These are phyloP conservation scores for Ceriops zippeliana DNA, from an alignment of 345 rosid species.

Conservation along the genomic window DNA sequence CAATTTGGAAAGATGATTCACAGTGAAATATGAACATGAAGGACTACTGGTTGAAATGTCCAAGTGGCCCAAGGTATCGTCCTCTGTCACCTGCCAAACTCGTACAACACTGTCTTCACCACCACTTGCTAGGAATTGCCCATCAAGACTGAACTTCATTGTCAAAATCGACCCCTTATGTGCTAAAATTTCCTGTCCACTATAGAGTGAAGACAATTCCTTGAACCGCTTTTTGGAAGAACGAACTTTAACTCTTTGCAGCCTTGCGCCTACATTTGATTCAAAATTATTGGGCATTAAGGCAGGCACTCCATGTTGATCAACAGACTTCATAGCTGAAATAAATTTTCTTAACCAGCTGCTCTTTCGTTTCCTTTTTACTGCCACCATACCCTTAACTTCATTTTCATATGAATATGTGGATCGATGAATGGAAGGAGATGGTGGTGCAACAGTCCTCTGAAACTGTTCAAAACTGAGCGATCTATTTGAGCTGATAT, in stretches of 20 bases:
- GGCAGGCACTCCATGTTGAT: conserved; percentile 24
- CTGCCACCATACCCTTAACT: conserved; percentile 15
- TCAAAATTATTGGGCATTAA: conserved; percentile 30
- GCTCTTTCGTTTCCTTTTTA: conserved; percentile 30
- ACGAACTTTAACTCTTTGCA: conserved; percentile 42
- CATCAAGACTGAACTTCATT: conserved; percentile 31
- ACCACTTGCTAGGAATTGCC: conserved; percentile 27
- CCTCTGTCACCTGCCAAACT: conserved; percentile 25
- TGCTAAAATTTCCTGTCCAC: conserved; percentile 25
- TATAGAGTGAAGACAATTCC: conserved; percentile 24
- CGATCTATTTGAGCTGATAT: conserved; percentile 37
- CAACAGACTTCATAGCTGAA: conserved; percentile 26
- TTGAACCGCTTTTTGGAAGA: conserved; percentile 21
- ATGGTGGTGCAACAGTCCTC: conserved; percentile 25
- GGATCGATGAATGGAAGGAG: conserved; percentile 26
- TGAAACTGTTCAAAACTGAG: conserved; percentile 49
- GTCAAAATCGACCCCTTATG: conserved; percentile 31
- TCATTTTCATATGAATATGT: conserved; percentile 18
- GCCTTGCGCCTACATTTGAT: conserved; percentile 3
- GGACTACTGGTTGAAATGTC: conserved; percentile 26
- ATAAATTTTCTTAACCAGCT: conserved; percentile 58
- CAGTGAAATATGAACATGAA: conserved; percentile 34
- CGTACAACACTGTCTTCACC: conserved; percentile 32
- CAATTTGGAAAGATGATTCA: conserved; percentile 30
- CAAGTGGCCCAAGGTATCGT: conserved; percentile 8